Evolutionary conservation across 2,329 filamentous ascomycete species (phyloP).

Genomic region (Microascus cirrosus): DNA sequence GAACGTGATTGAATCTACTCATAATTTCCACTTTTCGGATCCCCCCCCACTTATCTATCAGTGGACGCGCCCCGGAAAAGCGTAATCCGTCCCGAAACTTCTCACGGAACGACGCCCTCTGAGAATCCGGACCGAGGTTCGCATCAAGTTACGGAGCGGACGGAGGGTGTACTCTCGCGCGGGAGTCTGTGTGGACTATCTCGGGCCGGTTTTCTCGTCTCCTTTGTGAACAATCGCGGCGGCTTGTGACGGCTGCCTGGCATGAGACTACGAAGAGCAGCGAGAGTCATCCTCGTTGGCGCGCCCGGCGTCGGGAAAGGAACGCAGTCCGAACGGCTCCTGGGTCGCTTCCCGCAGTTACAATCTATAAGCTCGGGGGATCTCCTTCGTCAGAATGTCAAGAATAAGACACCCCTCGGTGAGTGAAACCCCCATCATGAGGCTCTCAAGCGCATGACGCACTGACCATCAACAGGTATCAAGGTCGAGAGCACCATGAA

Average conservation of each 20-base stretch:
- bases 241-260: background rate
- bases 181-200: background rate
- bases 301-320: constrained; percentile 97
- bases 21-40: background rate
- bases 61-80: no score
- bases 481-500: constrained; percentile 86
- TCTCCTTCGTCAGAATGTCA: constrained; percentile 83
- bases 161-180: background rate
- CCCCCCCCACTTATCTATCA: background rate
- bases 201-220: background rate
- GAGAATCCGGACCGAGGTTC: background rate
- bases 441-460: background rate
- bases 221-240: background rate
- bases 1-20: background rate
- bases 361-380: constrained; percentile 91
- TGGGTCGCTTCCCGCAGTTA: constrained; percentile 78
- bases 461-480: constrained; percentile 48
- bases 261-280: constrained; percentile 66
- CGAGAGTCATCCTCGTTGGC: constrained; percentile 87
- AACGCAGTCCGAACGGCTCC: constrained; percentile 83
- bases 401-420: constrained; percentile 78
- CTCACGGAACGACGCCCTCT: background rate
- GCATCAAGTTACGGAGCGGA: background rate
- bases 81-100: background rate
- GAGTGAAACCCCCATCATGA: constrained; percentile 15